Percentiles rank a stretch among this genome's conserved stretches.
Evolutionary conservation across 805 yeast genomes (phyloP).

Genomic region (Wickerhamia fluorescens): DNA sequence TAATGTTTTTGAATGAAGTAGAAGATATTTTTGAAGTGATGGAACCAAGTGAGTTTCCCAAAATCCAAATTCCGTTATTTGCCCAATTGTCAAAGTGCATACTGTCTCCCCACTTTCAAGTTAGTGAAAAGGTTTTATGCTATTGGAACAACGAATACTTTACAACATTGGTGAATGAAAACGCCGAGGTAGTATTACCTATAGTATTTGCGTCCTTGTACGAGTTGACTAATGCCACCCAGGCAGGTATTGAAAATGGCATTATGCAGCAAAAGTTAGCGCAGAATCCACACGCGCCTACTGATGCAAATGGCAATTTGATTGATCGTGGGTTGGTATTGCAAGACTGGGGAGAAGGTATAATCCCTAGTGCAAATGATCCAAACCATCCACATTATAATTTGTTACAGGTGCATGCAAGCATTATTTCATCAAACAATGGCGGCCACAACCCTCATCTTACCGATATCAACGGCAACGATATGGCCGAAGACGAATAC

Average conservation of each 20-base stretch:
- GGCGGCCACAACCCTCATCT: conserved; percentile 8
- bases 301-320: conserved; percentile 38
- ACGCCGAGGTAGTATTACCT: conserved; percentile 87
- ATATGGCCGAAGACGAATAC: conserved; percentile 38
- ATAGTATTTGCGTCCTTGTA: conserved; percentile 85
- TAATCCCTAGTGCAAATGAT: conserved; percentile 17
- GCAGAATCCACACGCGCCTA: conserved; percentile 31
- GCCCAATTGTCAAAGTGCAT: conserved; percentile 93
- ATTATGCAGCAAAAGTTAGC: conserved; percentile 29
- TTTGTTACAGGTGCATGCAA: conserved; percentile 14
- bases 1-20: conserved; percentile 90
- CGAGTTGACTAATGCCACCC: conserved; percentile 59
- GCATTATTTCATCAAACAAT: no score
- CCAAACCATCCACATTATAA: conserved; percentile 19
- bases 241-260: conserved; percentile 38
- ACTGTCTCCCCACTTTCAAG: conserved; percentile 93
- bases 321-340: conserved; percentile 31
- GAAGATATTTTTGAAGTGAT: conserved; percentile 96
- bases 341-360: conserved; percentile 16
- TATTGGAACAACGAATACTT: conserved; percentile 95
- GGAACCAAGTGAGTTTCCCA: conserved; percentile 86
- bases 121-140: conserved; percentile 88
- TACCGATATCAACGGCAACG: conserved; percentile 18
- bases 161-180: conserved; percentile 81
- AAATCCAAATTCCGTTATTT: conserved; percentile 87